Evolutionary conservation across 495 filamentous ascomycete genomes (phyloP).

Genomic region (Lophium mytilinum): DNA sequence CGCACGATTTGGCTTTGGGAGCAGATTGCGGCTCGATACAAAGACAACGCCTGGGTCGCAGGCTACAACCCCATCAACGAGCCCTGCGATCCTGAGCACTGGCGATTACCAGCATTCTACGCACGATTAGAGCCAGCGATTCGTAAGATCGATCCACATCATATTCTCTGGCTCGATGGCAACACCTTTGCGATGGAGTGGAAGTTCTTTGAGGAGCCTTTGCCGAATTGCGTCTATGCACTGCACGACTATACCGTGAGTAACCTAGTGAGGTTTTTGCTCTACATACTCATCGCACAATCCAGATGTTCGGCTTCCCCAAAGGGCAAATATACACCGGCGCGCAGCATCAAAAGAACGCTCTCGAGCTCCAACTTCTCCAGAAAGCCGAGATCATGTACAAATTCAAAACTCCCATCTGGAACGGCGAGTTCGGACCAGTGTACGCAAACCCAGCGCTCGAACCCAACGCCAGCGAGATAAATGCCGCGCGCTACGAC

Average conservation of each 20-base stretch:
- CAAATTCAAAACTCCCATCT: constrained; percentile 45
- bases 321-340: constrained; percentile 44
- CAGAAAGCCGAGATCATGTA: constrained; percentile 55
- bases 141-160: constrained; percentile 49
- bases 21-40: constrained; percentile 50
- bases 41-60: constrained; percentile 48
- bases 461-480: constrained; percentile 34
- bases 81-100: constrained; percentile 51
- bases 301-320: constrained; percentile 48
- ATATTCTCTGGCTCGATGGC: constrained; percentile 57
- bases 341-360: constrained; percentile 43
- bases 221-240: constrained; percentile 54
- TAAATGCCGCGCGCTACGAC: constrained; percentile 46
- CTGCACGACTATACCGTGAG: constrained; percentile 51
- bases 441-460: constrained; percentile 45
- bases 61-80: constrained; percentile 64
- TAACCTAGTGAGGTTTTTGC: too few species aligned
- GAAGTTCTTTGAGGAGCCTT: constrained; percentile 36
- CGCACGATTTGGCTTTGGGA: constrained; percentile 53
- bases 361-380: constrained; percentile 41
- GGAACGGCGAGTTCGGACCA: constrained; percentile 63
- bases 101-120: constrained; percentile 49
- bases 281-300: too few species aligned
- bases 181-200: constrained; percentile 58
- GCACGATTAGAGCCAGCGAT: constrained; percentile 50